Evolutionary conservation across 164 flowering plant species (phyloP).

Genomic region (Umbilicus rupestris): DNA sequence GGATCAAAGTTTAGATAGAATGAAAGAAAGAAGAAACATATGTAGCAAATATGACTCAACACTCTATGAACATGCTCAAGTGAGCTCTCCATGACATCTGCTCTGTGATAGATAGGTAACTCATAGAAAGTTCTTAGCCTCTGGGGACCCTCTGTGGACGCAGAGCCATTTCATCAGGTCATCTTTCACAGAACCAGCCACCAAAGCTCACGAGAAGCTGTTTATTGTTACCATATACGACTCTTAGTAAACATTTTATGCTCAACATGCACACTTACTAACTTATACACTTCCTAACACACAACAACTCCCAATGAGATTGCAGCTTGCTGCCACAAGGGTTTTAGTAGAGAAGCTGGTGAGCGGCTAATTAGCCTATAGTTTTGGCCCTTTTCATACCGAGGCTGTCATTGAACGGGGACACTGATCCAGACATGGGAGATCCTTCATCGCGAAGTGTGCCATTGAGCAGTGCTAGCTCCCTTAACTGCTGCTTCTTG

Average conservation of each 20-base stretch:
- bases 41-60: not conserved
- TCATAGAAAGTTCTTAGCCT: too few species aligned
- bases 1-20: not conserved
- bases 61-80: not conserved
- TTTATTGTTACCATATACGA: not conserved
- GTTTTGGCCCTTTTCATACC: slow-evolving; percentile 99
- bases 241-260: not conserved
- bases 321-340: not conserved
- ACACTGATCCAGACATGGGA: slow-evolving; percentile 80
- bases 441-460: slow-evolving; percentile 87
- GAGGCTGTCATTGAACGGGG: slow-evolving; percentile 92
- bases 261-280: not conserved
- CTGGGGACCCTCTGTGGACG: slow-evolving; percentile 1
- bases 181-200: not conserved
- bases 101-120: not conserved
- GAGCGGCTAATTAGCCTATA: slow-evolving; percentile 37
- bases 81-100: not conserved
- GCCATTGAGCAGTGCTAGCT: slow-evolving; percentile 93
- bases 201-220: not conserved
- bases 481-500: slow-evolving; percentile 94
- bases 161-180: slow-evolving; percentile 2
- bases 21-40: slow-evolving; percentile 3
- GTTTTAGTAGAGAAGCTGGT: not conserved
- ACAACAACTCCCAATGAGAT: not conserved
- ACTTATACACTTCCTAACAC: not conserved